A percentile compares a stretch with the other conserved stretches of the same genome.
These are phyloP conservation scores for Rhodosporidiobolus odoratus DNA, from an alignment of 768 basidiomycete genomes.

Conservation along the genomic window DNA sequence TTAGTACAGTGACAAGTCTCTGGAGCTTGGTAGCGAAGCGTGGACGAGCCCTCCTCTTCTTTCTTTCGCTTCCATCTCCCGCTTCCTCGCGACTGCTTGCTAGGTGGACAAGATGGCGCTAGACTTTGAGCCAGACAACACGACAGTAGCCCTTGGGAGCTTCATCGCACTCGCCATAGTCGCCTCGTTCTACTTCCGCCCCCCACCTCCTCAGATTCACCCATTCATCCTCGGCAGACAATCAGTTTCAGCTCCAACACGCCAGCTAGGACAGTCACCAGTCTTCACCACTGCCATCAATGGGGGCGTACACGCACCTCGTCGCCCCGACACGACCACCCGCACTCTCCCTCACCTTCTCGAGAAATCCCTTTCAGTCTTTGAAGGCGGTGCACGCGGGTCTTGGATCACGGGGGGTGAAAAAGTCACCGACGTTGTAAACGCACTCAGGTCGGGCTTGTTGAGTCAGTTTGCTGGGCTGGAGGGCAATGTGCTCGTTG, in stretches of 20 bases:
- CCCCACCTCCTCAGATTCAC: slow-evolving; percentile 31
- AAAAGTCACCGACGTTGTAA: slow-evolving; percentile 12
- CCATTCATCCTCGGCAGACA: slow-evolving; percentile 38
- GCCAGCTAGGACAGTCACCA: slow-evolving; percentile 19
- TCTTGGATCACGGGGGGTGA: slow-evolving; percentile 33
- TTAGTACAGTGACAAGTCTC: too few relatives aligned
- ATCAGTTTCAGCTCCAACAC: background rate
- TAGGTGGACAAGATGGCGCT: background rate
- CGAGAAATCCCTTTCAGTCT: background rate
- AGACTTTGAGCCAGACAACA: slow-evolving; percentile 7
- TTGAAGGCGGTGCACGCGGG: slow-evolving; percentile 23
- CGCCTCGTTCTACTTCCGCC: background rate
- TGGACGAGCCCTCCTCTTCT: background rate
- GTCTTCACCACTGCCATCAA: slow-evolving; percentile 17
- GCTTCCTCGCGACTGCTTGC: too few relatives aligned
- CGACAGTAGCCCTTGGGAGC: slow-evolving; percentile 10
- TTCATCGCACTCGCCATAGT: slow-evolving; percentile 14
- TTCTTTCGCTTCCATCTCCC: background rate
- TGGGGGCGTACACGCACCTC: background rate
- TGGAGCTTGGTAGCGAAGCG: too few relatives aligned
- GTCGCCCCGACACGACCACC: slow-evolving; percentile 16
- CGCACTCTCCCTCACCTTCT: slow-evolving; percentile 17
- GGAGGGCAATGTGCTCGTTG: slow-evolving; percentile 18
- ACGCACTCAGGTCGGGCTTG: slow-evolving; percentile 21
- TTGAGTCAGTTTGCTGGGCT: background rate